Percentiles rank a stretch among this genome's conserved stretches.
These are phyloP conservation scores for Trypethelium eluteriae DNA, from an alignment of 495 filamentous ascomycete genomes.

Conservation along the genomic window DNA sequence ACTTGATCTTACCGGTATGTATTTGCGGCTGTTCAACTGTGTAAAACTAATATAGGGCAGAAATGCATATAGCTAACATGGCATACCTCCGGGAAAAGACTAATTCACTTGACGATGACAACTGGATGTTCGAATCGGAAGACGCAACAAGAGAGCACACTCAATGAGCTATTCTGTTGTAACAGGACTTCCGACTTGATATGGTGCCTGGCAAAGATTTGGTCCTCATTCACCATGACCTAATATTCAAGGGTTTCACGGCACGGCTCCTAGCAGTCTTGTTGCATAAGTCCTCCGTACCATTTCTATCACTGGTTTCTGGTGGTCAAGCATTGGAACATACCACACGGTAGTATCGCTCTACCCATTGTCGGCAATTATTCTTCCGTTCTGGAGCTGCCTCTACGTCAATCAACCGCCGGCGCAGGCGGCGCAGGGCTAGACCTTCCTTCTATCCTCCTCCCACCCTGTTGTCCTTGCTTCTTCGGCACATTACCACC, in stretches of 20 bases:
- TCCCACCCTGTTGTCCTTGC: slow-evolving; percentile 40
- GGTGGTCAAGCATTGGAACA: not conserved
- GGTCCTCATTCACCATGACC: not conserved
- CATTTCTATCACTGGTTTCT: too few species aligned
- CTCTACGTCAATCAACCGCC: slow-evolving; percentile 44
- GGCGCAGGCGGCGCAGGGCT: slow-evolving; percentile 37
- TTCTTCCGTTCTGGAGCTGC: not conserved
- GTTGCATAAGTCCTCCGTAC: too few species aligned
- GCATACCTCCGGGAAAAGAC: slow-evolving; percentile 66
- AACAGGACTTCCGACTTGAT: not conserved
- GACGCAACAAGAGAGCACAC: slow-evolving; percentile 15
- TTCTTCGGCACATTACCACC: slow-evolving; percentile 55
- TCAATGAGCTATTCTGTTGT: not conserved
- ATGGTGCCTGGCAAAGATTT: not conserved
- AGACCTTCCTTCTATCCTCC: slow-evolving; percentile 34
- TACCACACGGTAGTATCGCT: not conserved
- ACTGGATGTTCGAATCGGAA: slow-evolving; percentile 86
- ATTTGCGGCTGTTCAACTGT: not conserved
- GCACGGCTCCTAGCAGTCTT: too few species aligned
- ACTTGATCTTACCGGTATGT: not conserved
- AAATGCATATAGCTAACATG: slow-evolving; percentile 63
- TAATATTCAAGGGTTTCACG: not conserved
- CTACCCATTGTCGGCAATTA: not conserved
- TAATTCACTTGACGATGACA: slow-evolving; percentile 68
- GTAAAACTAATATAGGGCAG: slow-evolving; percentile 33